Evolutionary conservation across 495 filamentous ascomycete genomes (phyloP), one percentile per base, ranked within the genome.

Genomic region (Podospora didyma): DNA sequence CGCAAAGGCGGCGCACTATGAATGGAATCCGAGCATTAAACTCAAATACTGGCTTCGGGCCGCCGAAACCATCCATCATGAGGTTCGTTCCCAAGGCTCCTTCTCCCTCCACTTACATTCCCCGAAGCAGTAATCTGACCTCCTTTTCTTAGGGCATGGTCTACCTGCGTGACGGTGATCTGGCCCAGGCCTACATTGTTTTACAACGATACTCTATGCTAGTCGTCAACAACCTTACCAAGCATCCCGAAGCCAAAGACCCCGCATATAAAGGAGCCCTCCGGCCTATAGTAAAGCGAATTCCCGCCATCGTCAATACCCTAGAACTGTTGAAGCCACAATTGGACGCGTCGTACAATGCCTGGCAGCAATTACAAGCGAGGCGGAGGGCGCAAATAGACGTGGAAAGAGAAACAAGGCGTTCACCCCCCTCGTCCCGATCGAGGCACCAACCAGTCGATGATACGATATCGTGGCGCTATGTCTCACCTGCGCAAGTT

Each of bases 181-280:
- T 90, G 47, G 82, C 92, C 56, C 88, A 93, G 65, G 86, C 93
- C 2, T 98, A 94, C 72, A 75, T 97, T 21, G 77, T 97, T 17
- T 79, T 96, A 9, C 87, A 92, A 58, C 85, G 94, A 67, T 90
- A 92, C 71, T 86, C 88, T 11, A 79, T 81, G 47, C 80, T 97
- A 7, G 77, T 89, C 3, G 73, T 87, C 26, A 75, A 85, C 2
- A 75, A 82, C 41, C 75, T 91, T 14, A 73, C 76, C 0, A 73
- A 64, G 1, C 88, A 90, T 62, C 86, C 88, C 73, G 82, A 60
- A 82, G 93, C 67, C 74, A 88, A 65, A 80, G 79, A 62, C 0
- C 64, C 68, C 17, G 77, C 77, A 34, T 55, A 60, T 4, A 67
- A 52, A 34, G 60, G 42, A 45, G 56, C 66, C 3, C 44, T 67